Conservation (phyloP, 2,329 filamentous ascomycete genomes). For the Penicillium olsonii region DNA sequence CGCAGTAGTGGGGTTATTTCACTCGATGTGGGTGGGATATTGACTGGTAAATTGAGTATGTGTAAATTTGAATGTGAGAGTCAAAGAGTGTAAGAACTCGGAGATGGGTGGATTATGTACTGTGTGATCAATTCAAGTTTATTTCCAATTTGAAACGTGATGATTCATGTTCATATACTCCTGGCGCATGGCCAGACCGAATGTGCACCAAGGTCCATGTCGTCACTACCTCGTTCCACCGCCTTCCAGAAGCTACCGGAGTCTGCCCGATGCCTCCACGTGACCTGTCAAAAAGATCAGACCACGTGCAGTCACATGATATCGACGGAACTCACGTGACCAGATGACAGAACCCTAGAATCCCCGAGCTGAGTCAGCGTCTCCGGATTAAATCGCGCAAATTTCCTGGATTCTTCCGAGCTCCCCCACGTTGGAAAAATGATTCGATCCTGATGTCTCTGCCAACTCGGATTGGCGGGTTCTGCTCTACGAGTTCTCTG, state of each 20-base stretch:
- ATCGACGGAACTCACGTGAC: background rate
- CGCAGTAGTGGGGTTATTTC: slow-evolving; percentile 8
- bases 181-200: slow-evolving; percentile 14
- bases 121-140: background rate
- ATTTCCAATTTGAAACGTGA: background rate
- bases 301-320: background rate
- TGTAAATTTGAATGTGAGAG: background rate
- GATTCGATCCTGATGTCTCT: background rate
- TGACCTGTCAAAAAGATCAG: slow-evolving; percentile 2
- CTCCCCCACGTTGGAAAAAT: slow-evolving; percentile 4
- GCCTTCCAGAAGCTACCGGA: slow-evolving; percentile 37
- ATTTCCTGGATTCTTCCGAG: background rate
- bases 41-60: background rate
- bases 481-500: background rate
- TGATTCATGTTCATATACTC: slow-evolving; percentile 25
- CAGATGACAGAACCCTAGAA: background rate
- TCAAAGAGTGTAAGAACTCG: background rate
- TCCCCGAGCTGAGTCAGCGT: slow-evolving; percentile 2
- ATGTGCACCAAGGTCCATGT: slow-evolving; percentile 25
- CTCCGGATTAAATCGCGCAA: slow-evolving; percentile 12
- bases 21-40: background rate
- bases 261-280: slow-evolving; percentile 7
- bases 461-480: background rate
- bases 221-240: slow-evolving; percentile 35
- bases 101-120: background rate